Evolutionary conservation across 164 flowering plant species (phyloP).

Genomic region (Vitis amurensis): DNA sequence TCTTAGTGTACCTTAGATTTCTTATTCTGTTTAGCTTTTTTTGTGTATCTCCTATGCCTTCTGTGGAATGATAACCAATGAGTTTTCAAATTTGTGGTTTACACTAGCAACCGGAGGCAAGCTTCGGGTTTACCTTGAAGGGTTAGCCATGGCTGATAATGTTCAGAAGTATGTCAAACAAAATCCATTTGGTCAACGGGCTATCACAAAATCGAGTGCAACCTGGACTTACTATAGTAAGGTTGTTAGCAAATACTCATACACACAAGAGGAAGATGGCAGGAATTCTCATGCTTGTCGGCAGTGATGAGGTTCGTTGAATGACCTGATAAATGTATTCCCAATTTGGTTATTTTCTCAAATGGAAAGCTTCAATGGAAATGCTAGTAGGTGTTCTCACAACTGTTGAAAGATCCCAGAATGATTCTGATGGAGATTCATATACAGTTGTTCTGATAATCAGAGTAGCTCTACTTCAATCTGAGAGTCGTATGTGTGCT

Average conservation of each 20-base stretch:
- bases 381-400: not conserved
- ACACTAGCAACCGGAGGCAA: slow-evolving; percentile 56
- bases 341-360: too few species aligned
- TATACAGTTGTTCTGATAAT: not conserved
- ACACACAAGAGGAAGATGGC: not conserved
- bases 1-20: too few species aligned
- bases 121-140: slow-evolving; percentile 50
- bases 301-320: not conserved
- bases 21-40: not conserved
- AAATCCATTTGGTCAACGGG: slow-evolving; percentile 60
- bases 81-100: not conserved
- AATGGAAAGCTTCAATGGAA: not conserved
- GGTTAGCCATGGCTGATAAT: slow-evolving; percentile 40
- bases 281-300: not conserved
- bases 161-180: slow-evolving; percentile 48
- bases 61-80: not conserved
- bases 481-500: not conserved
- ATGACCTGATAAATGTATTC: too few species aligned
- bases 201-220: slow-evolving; percentile 36
- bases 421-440: not conserved
- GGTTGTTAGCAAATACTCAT: slow-evolving; percentile 7
- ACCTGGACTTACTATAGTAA: slow-evolving; percentile 47
- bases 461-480: not conserved
- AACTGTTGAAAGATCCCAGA: not conserved
- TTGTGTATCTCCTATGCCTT: not conserved